Conservation (phyloP, 352 stramenopile genomes). For the Pythium aquatile region DNA sequence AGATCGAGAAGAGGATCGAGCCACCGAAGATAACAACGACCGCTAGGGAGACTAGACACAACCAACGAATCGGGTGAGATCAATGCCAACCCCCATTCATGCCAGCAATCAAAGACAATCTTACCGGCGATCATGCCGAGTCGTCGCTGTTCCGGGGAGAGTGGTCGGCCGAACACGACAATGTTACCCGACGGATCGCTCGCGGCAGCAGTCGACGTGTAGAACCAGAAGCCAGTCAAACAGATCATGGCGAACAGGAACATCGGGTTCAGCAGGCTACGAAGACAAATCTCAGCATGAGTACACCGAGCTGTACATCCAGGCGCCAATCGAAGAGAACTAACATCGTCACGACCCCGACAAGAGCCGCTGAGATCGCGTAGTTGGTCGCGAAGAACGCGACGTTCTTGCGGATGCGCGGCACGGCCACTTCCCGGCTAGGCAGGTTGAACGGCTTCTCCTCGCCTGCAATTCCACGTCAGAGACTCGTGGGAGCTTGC, state of each 20-base stretch:
- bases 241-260: constrained; percentile 89
- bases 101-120: constrained; percentile 5
- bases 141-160: constrained; percentile 77
- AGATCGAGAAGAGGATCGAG: constrained; percentile 87
- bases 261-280: constrained; percentile 79
- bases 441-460: constrained; percentile 87
- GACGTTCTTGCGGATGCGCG: constrained; percentile 74
- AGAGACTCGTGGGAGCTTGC: background rate
- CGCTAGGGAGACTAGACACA: constrained; percentile 51
- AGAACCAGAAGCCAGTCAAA: constrained; percentile 76
- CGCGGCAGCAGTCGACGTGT: constrained; percentile 65
- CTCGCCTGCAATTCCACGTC: constrained; percentile 41
- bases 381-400: constrained; percentile 88
- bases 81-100: background rate
- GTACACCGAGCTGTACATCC: constrained; percentile 45
- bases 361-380: constrained; percentile 66
- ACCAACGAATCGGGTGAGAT: constrained; percentile 4
- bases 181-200: constrained; percentile 74
- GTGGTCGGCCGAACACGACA: constrained; percentile 63
- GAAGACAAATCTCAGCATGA: background rate
- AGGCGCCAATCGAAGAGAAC: background rate
- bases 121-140: constrained; percentile 75
- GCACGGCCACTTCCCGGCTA: constrained; percentile 52
- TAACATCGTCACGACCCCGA: constrained; percentile 84
- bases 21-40: constrained; percentile 84